A percentile compares a stretch with the other conserved stretches of the same genome.
phyloP scores from a whole-genome alignment of 2,329 filamentous ascomycete genomes.

The Stemphylium vesicarium region DNA sequence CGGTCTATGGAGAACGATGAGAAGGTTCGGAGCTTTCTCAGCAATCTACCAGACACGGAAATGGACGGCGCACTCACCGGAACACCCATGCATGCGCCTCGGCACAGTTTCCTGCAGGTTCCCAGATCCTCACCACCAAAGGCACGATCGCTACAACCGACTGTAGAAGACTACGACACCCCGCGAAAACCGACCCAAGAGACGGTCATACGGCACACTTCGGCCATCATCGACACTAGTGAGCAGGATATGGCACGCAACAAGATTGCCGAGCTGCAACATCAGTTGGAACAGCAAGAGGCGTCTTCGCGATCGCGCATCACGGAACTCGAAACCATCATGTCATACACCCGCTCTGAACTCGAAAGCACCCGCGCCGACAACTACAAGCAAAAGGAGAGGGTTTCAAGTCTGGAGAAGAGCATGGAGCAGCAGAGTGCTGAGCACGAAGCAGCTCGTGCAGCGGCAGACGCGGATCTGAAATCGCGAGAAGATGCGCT shows the following conservation, averaged over 20 bases:
- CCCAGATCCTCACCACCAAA: slow-evolving; percentile 35
- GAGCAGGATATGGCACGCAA: slow-evolving; percentile 20
- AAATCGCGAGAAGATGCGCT: slow-evolving; percentile 32
- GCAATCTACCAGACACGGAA: slow-evolving; percentile 46
- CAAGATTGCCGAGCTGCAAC: slow-evolving; percentile 34
- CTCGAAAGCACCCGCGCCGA: slow-evolving; percentile 38
- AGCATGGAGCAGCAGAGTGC: slow-evolving; percentile 21
- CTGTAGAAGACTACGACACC: slow-evolving; percentile 47
- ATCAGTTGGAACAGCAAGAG: slow-evolving; percentile 38
- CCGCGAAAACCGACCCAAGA: slow-evolving; percentile 45
- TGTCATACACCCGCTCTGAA: slow-evolving; percentile 43
- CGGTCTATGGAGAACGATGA: slow-evolving; percentile 48
- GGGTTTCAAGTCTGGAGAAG: slow-evolving; percentile 22
- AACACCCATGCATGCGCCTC: slow-evolving; percentile 34
- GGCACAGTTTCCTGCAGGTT: slow-evolving; percentile 37
- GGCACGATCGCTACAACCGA: slow-evolving; percentile 42
- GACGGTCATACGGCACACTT: slow-evolving; percentile 42
- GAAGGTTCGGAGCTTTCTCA: slow-evolving; percentile 48
- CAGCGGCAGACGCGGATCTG: slow-evolving; percentile 16
- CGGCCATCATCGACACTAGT: slow-evolving; percentile 16
- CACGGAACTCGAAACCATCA: slow-evolving; percentile 44
- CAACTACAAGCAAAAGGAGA: slow-evolving; percentile 40
- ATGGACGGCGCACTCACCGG: slow-evolving; percentile 35
- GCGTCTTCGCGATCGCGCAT: slow-evolving; percentile 38
- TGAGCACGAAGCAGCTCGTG: slow-evolving; percentile 13